Percentiles rank a stretch among this genome's conserved stretches.
Conservation (phyloP, 139 green algal genomes). For the Edaphochlamys debaryana region DNA sequence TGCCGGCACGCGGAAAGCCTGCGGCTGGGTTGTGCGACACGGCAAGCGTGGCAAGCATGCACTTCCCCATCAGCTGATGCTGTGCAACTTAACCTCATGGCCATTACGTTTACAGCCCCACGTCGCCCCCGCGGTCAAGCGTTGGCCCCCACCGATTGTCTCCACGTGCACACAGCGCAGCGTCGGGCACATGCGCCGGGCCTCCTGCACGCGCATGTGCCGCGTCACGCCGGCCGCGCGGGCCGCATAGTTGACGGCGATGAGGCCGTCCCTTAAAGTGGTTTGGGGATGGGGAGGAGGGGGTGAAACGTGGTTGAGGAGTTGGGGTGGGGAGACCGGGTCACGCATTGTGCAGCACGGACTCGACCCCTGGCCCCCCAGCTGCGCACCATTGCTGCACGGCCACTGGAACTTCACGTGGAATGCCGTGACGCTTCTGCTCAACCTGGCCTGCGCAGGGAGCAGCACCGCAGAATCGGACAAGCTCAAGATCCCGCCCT, state of each 20-base stretch:
- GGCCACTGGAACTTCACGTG: slow-evolving; percentile 69
- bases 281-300: not conserved
- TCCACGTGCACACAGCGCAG: slow-evolving; percentile 89
- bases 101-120: too few species aligned
- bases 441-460: slow-evolving; percentile 71
- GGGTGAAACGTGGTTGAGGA: not conserved
- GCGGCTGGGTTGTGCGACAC: not conserved
- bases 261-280: slow-evolving; percentile 64
- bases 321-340: too few species aligned
- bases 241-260: slow-evolving; percentile 93
- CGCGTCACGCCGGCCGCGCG: slow-evolving; percentile 80
- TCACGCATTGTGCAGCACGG: too few species aligned
- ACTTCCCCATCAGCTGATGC: too few species aligned
- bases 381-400: slow-evolving; percentile 92
- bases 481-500: too few species aligned
- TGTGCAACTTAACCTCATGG: too few species aligned
- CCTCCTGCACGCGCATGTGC: slow-evolving; percentile 81
- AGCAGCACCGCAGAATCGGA: too few species aligned
- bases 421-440: slow-evolving; percentile 77
- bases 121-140: too few species aligned
- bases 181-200: slow-evolving; percentile 79
- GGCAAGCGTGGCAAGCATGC: too few species aligned
- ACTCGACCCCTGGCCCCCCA: too few species aligned
- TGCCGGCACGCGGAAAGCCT: slow-evolving; percentile 9
- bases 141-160: slow-evolving; percentile 83